A percentile compares a stretch with the other conserved stretches of the same genome.
Conservation (phyloP, 1,284 basidiomycete genomes). For the Hemileia vastatrix region DNA sequence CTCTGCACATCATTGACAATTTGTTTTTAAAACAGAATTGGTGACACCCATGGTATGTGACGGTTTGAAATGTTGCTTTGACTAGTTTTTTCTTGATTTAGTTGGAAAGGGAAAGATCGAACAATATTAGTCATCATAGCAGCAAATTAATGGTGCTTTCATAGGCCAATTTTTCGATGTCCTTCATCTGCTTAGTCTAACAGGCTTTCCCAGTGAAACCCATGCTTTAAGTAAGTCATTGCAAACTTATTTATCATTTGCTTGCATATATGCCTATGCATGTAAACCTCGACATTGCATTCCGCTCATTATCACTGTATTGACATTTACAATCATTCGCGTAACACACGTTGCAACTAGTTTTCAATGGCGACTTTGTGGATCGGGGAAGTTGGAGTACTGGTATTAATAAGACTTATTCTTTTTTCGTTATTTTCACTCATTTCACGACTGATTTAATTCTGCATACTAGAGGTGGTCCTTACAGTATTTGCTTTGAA, state of each 20-base stretch:
- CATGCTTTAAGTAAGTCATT: constrained; percentile 28
- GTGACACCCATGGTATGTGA: constrained; percentile 25
- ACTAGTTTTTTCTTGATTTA: neutral
- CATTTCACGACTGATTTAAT: no score
- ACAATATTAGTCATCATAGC: neutral
- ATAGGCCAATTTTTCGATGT: constrained; percentile 90
- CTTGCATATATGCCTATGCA: no score
- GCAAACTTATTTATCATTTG: neutral
- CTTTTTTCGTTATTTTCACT: no score
- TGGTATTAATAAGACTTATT: no score
- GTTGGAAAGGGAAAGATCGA: neutral
- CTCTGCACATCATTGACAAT: no score
- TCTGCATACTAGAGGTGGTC: no score
- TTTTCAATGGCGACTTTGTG: constrained; percentile 63
- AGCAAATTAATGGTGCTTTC: constrained; percentile 13
- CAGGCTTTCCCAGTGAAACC: constrained; percentile 50
- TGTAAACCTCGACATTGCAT: no score
- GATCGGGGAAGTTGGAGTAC: constrained; percentile 96
- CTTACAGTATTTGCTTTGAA: constrained; percentile 90
- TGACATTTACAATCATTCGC: constrained; percentile 54
- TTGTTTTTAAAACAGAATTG: constrained; percentile 10
- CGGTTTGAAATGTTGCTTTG: constrained; percentile 4
- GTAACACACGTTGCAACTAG: constrained; percentile 57
- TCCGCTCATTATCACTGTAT: no score
- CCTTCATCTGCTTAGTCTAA: constrained; percentile 73